Base-by-base conservation (phyloP, 2,329 filamentous ascomycete genomes). In the Penicillium sp. region DNA sequence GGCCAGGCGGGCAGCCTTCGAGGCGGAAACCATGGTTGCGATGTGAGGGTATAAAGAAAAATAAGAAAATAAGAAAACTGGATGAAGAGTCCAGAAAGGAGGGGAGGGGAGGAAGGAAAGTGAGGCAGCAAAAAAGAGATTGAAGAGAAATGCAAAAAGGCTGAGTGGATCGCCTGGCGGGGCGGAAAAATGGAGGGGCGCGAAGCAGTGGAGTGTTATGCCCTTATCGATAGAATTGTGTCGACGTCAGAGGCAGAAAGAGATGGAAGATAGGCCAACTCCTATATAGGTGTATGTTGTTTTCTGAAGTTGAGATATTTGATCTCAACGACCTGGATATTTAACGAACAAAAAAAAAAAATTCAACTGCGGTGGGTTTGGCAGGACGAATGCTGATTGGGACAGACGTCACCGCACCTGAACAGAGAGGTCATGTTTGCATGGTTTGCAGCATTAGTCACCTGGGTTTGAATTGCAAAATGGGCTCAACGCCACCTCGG, bases 1-100 rank as follows among this genome's bases (percentile, higher is more conserved):
- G 64, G 85, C 85, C 75, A 86, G 72, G 71, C 85, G 84, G 70
- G 85, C 85, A 66, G 84, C 85, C 76, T 88, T 88, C 57, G 84
- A 87, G 70, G 85, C 83, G 68, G 85, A 87, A 63, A 87, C 84
- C 85, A 87, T 87, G 45, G 60, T 76, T 70, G 56, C 62, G 63
- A 56, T 56, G 54, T 48, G 34, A 55, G 48, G 46, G 46, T 56
- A 50, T 55, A 46, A 55, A 55, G 16, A 18, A 40, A 52, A 45
- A 43, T 42, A 47, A 54, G 47, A 39, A 40, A 53, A 45, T 45
- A 56, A 57, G 38, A 46, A 51, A 21, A 53, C 24, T 27, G 24
- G 8, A 47, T 18, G 18, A 47, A 50, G 42, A 59, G 57, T 32
- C 50, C 34, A 50, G 53, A 48, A 34, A 39, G 31, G 36, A 48